These are phyloP conservation scores for Apiotrichum sp. DNA, from an alignment of 1,284 basidiomycete genomes.

Conservation along the genomic window DNA sequence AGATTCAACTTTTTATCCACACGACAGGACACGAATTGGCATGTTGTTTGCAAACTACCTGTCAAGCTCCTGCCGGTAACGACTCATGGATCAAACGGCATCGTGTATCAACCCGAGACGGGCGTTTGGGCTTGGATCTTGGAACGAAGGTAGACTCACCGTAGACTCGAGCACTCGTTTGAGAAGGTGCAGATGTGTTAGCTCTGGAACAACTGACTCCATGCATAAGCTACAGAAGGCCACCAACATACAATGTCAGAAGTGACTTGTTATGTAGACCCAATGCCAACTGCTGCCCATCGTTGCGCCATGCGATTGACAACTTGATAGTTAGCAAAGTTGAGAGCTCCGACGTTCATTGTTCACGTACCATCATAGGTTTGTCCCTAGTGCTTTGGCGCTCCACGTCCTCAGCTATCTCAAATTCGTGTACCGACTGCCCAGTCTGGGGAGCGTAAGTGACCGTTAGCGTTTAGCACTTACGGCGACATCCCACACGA, in stretches of 20 bases:
- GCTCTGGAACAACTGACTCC: neutral
- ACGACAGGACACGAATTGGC: neutral
- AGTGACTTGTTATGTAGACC: constrained; percentile 36
- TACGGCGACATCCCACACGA: constrained; percentile 39
- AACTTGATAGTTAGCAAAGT: constrained; percentile 14
- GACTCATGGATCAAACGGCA: neutral
- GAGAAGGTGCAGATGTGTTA: neutral
- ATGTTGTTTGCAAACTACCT: neutral
- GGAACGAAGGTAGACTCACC: neutral
- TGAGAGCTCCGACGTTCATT: too few species aligned
- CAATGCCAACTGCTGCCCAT: constrained; percentile 35
- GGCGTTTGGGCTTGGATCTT: constrained; percentile 16
- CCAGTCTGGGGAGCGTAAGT: constrained; percentile 22
- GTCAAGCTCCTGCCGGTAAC: neutral
- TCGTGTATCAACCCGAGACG: constrained; percentile 11
- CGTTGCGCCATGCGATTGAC: constrained; percentile 37
- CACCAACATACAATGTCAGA: constrained; percentile 28
- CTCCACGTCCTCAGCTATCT: constrained; percentile 29
- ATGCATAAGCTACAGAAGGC: constrained; percentile 7
- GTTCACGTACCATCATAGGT: constrained; percentile 33
- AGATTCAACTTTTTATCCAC: constrained; percentile 24
- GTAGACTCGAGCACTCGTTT: neutral
- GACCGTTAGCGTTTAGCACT: constrained; percentile 4
- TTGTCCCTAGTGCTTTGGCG: constrained; percentile 24
- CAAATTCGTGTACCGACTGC: constrained; percentile 21